Evolutionary conservation across 306 rosid genomes (phyloP).

Genomic region (Potentilla sterilis): DNA sequence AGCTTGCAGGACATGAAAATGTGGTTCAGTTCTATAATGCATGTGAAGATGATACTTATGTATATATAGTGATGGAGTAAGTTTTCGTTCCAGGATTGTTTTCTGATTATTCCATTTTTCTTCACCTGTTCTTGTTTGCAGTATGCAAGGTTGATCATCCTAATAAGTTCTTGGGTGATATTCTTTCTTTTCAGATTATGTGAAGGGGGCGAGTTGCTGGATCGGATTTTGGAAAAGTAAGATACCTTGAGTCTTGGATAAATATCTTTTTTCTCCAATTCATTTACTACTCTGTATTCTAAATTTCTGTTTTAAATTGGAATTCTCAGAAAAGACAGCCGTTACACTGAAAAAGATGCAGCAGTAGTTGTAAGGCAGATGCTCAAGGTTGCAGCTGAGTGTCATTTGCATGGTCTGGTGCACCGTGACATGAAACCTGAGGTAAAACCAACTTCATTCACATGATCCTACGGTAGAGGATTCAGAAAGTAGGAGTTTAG

Average conservation of each 20-base stretch:
- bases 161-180: constrained; percentile 1
- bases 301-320: constrained; percentile 12
- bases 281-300: constrained; percentile 13
- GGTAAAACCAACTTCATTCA: constrained; percentile 40
- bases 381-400: constrained; percentile 98
- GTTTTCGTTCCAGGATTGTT: constrained; percentile 29
- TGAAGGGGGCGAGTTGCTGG: constrained; percentile 96
- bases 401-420: constrained; percentile 98
- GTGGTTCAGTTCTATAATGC: constrained; percentile 86
- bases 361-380: constrained; percentile 96
- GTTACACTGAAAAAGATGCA: constrained; percentile 92
- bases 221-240: constrained; percentile 93
- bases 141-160: constrained; percentile 6
- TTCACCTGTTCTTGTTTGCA: constrained; percentile 1
- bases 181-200: constrained; percentile 62
- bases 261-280: constrained; percentile 10
- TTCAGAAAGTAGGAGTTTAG: background rate
- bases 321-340: constrained; percentile 84
- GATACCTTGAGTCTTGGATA: constrained; percentile 32
- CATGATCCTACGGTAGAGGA: background rate
- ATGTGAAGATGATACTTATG: constrained; percentile 87
- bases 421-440: constrained; percentile 99
- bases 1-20: constrained; percentile 91
- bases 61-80: constrained; percentile 99
- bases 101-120: constrained; percentile 9